Base-by-base conservation (phyloP, 83 land plant genomes). In the Picea abies region DNA sequence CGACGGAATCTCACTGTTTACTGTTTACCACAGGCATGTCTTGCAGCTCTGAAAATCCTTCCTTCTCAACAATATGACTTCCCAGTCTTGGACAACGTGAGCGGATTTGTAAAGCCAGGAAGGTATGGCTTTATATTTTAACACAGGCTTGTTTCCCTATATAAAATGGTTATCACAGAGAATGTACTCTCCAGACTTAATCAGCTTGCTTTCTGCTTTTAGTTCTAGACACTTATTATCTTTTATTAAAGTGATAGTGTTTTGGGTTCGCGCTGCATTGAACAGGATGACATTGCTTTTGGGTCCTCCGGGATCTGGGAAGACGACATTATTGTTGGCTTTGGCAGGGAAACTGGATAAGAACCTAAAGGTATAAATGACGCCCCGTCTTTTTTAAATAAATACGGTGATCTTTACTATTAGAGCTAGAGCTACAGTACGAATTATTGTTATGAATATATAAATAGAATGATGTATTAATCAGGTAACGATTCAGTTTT, bases 251-350 rank as follows among this genome's bases (percentile, higher is more conserved):
- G 3, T 56, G 58, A 56, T 3, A 56, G 58, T 56, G 58, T 56
- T 56, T 56, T 29, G 58, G 60, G 37, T 58, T 72, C 29, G 47
- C 39, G 41, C 37, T 66, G 16, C 4, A 71, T 26, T 49, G 64
- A 11, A 16, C 75, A 91, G 94, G 81, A 92, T 92, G 91, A 88
- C 94, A 49, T 78, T 92, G 73, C 90, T 90, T 52, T 77, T 90
- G 76, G 92, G 92, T 8, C 90, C 88, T 79, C 92, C 92, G 14
- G 86, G 79, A 37, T 84, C 94, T 25, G 94, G 94, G 49, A 92
- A 88, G 80, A 84, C 94, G 10, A 92, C 94, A 66, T 79, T 92
- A 76, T 89, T 92, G 49, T 16, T 78, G 17, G 90, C 94, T 19
- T 84, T 92, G n/a, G 85, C 91, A 15, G 94, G 91, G 65, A 89